Conservation (phyloP, 768 basidiomycete genomes). For the Tulasnella sp. region DNA sequence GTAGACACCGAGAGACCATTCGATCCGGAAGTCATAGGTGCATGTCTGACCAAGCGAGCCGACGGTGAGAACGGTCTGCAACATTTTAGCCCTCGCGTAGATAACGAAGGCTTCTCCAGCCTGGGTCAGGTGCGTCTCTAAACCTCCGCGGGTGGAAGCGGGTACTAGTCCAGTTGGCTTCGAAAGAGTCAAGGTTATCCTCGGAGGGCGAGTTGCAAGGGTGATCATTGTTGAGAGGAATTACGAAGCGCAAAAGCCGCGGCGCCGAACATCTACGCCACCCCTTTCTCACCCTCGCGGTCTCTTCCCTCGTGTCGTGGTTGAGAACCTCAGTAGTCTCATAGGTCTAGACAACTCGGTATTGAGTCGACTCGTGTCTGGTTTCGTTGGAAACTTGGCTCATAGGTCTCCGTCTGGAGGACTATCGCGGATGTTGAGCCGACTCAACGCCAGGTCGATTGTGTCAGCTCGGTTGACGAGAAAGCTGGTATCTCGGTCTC, state of each 20-base stretch:
- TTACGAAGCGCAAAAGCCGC: background rate
- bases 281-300: background rate
- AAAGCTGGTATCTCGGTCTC: background rate
- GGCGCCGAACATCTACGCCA: background rate
- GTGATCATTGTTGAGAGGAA: background rate
- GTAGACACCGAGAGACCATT: background rate
- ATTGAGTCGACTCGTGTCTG: background rate
- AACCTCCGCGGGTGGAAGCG: background rate
- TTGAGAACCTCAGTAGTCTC: background rate
- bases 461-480: background rate
- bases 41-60: background rate
- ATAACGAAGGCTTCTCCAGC: background rate
- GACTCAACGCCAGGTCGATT: background rate
- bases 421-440: background rate
- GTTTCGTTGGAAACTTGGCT: background rate
- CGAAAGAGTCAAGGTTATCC: background rate
- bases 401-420: background rate
- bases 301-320: background rate
- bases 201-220: background rate
- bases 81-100: background rate
- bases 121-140: background rate
- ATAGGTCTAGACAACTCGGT: background rate
- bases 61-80: background rate
- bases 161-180: background rate
- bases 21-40: background rate